phyloP scores from a whole-genome alignment of 805 yeast species.

The Saccharomyces kudriavzevii region DNA sequence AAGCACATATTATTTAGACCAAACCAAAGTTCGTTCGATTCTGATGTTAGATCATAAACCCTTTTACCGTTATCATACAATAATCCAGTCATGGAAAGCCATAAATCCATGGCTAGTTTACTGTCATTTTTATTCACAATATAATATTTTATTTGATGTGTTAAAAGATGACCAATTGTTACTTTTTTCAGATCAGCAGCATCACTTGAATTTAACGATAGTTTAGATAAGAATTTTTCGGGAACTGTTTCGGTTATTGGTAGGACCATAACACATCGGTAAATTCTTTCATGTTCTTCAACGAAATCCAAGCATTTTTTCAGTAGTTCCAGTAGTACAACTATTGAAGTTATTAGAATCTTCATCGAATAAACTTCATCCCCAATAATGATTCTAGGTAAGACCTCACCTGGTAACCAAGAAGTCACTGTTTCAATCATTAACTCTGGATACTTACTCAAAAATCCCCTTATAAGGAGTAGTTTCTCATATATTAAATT shows the following conservation, averaged over 20 bases:
- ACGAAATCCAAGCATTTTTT: constrained; percentile 14
- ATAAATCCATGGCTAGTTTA: constrained; percentile 24
- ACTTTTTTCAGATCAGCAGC: neutral
- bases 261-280: constrained; percentile 8
- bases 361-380: constrained; percentile 15
- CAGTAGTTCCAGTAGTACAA: constrained; percentile 19
- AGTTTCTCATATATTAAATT: constrained; percentile 22
- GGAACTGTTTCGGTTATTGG: constrained; percentile 9
- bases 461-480: constrained; percentile 15
- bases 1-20: constrained; percentile 14
- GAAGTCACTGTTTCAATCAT: constrained; percentile 15
- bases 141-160: constrained; percentile 12
- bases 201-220: neutral
- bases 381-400: constrained; percentile 16
- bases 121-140: constrained; percentile 13
- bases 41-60: constrained; percentile 4
- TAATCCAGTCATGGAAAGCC: constrained; percentile 25
- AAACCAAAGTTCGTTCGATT: constrained; percentile 15
- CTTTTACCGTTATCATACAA: constrained; percentile 13
- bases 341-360: constrained; percentile 12
- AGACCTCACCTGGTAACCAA: constrained; percentile 26
- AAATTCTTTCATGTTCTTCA: constrained; percentile 6
- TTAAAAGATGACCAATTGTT: constrained; percentile 15
- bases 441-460: constrained; percentile 15
- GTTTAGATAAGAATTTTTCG: constrained; percentile 4